Evolutionary conservation across 202 grass and related monocot species (phyloP).

Genomic region (Digitaria exilis): DNA sequence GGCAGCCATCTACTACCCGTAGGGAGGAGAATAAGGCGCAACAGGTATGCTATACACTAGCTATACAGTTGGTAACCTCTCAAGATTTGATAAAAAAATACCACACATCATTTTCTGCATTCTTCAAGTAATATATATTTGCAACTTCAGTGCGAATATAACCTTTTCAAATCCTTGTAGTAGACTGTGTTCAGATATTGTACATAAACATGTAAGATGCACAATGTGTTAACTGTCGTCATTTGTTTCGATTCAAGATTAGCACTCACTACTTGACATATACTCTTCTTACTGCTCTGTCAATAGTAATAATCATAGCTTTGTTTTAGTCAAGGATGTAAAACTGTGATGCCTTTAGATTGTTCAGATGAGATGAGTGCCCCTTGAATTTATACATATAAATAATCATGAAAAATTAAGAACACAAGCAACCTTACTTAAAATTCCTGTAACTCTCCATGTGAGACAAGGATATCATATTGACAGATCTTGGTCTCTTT

Average conservation of each 20-base stretch:
- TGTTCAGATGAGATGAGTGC: background rate
- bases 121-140: constrained; percentile 15
- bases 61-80: background rate
- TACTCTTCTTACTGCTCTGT: constrained; percentile 8
- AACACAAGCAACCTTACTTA: background rate
- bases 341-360: background rate
- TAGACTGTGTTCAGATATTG: background rate
- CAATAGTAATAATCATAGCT: background rate
- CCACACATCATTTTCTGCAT: background rate
- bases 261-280: background rate
- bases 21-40: constrained; percentile 22
- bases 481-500: constrained; percentile 28
- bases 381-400: constrained; percentile 8
- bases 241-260: background rate
- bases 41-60: constrained; percentile 44
- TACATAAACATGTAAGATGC: background rate
- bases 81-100: background rate
- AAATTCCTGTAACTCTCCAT: background rate
- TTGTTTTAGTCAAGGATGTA: background rate
- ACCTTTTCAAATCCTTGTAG: background rate
- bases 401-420: background rate
- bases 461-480: background rate
- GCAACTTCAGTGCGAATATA: background rate
- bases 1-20: constrained; percentile 13
- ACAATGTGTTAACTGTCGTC: background rate